A percentile compares a stretch with the other conserved stretches of the same genome.
Evolutionary conservation across 345 rosid species (phyloP).

Genomic region (Adansonia digitata): DNA sequence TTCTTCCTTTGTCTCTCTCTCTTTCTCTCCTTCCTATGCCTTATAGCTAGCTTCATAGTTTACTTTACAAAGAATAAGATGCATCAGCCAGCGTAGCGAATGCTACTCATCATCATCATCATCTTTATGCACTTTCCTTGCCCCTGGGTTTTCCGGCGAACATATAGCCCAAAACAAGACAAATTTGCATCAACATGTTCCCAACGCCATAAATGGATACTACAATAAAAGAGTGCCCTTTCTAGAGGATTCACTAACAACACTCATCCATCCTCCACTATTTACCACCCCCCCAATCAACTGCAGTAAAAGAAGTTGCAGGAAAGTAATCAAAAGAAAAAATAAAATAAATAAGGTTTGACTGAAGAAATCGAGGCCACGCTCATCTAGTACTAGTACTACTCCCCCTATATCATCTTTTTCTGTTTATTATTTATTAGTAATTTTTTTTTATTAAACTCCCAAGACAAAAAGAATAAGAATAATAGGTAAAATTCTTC

Average conservation of each 20-base stretch:
- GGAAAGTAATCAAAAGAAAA: conserved; percentile 3
- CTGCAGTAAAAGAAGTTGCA: background rate
- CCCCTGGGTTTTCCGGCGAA: conserved; percentile 37
- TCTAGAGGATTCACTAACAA: background rate
- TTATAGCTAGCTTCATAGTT: background rate
- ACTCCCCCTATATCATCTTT: conserved; percentile 2
- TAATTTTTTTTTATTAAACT: conserved; percentile 27
- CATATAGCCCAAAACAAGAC: conserved; percentile 20
- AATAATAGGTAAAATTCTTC: conserved; percentile 1
- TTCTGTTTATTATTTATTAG: background rate
- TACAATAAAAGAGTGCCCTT: background rate
- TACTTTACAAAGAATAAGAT: background rate
- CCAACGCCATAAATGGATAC: background rate
- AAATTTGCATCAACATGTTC: conserved; percentile 36
- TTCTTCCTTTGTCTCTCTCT: background rate
- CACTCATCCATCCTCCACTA: background rate
- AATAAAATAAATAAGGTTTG: conserved; percentile 32
- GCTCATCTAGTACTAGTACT: conserved; percentile 16
- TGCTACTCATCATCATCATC: conserved; percentile 55
- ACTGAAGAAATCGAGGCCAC: conserved; percentile 37
- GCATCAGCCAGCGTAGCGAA: conserved; percentile 9
- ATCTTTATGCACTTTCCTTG: conserved; percentile 41
- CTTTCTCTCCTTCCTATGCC: background rate
- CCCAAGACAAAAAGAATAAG: conserved; percentile 11
- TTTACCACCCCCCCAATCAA: background rate